Percentiles rank a stretch among this genome's conserved stretches.
Conservation (phyloP, 2,329 filamentous ascomycete species). For the Monilinia vaccinii-corymbosi region DNA sequence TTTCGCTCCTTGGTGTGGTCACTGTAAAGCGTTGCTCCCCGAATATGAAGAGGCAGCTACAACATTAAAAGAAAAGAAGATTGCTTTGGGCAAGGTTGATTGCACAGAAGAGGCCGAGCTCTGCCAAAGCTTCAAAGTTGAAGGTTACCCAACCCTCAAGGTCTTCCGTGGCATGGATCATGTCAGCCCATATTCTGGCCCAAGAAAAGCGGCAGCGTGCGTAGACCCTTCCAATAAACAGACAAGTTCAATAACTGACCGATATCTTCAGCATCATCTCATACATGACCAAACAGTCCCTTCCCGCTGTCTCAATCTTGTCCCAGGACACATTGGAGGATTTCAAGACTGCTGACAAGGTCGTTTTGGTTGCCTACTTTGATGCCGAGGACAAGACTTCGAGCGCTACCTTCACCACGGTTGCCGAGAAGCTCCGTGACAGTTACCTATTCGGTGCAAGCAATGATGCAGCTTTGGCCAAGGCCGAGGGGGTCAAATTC, state of each 20-base stretch:
- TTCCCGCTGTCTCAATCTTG: constrained; percentile 82
- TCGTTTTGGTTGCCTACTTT: constrained; percentile 87
- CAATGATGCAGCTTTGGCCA: constrained; percentile 73
- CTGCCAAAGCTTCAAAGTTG: constrained; percentile 81
- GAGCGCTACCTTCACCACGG: constrained; percentile 68
- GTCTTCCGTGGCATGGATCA: constrained; percentile 89
- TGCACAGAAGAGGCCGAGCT: constrained; percentile 92
- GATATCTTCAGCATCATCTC: constrained; percentile 46
- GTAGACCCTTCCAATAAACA: constrained; percentile 24
- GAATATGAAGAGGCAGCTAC: constrained; percentile 86
- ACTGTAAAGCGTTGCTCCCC: constrained; percentile 96
- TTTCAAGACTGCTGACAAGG: constrained; percentile 97
- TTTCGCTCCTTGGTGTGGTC: constrained; percentile 65
- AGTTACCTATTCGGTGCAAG: constrained; percentile 86
- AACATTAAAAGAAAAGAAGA: constrained; percentile 77
- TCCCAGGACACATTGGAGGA: constrained; percentile 78
- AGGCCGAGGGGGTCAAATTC: constrained; percentile 81
- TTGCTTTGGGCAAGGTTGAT: constrained; percentile 79
- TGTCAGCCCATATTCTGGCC: constrained; percentile 73
- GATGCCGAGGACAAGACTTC: constrained; percentile 70
- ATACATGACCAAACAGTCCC: constrained; percentile 97
- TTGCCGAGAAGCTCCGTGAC: constrained; percentile 72
- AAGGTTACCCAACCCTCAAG: constrained; percentile 98
- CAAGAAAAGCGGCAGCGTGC: constrained; percentile 74
- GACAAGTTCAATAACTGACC: constrained; percentile 8